A percentile compares a stretch with the other conserved stretches of the same genome.
Conservation (phyloP, 352 stramenopile species). For the Globisporangium ultimum region DNA sequence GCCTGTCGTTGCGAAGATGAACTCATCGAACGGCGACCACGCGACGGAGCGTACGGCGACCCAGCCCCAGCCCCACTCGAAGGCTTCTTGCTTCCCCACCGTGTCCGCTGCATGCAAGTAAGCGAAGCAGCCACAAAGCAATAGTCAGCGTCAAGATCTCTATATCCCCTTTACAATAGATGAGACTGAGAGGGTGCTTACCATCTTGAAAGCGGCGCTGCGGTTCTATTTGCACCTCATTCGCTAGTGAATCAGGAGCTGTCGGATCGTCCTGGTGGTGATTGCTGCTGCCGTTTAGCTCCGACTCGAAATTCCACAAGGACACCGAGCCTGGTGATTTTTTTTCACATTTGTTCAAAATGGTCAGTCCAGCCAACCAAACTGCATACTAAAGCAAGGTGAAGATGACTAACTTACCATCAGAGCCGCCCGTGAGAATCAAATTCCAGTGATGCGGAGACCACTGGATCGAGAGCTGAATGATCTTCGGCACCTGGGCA, state of each 20-base stretch:
- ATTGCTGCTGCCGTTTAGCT: constrained; percentile 5
- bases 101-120: constrained; percentile 52
- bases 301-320: constrained; percentile 70
- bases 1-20: constrained; percentile 83
- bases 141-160: neutral
- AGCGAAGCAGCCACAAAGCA: neutral
- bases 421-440: constrained; percentile 76
- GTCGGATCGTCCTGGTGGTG: no score
- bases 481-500: constrained; percentile 35
- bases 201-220: constrained; percentile 80
- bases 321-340: constrained; percentile 63
- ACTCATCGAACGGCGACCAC: constrained; percentile 81
- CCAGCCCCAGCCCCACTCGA: constrained; percentile 84
- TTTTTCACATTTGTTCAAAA: no score
- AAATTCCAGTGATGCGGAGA: constrained; percentile 65
- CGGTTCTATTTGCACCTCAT: constrained; percentile 44
- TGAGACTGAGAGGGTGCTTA: constrained; percentile 16
- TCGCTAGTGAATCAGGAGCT: neutral
- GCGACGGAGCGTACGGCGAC: constrained; percentile 71
- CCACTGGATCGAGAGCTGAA: constrained; percentile 75
- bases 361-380: neutral
- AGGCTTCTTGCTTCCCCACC: constrained; percentile 75
- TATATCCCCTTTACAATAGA: neutral
- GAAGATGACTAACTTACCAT: constrained; percentile 34
- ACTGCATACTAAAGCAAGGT: constrained; percentile 1